Percentiles rank a stretch among this genome's conserved stretches.
Evolutionary conservation across 2,329 filamentous ascomycete genomes (phyloP).

Genomic region (Pseudogymnoascus verrucosus): DNA sequence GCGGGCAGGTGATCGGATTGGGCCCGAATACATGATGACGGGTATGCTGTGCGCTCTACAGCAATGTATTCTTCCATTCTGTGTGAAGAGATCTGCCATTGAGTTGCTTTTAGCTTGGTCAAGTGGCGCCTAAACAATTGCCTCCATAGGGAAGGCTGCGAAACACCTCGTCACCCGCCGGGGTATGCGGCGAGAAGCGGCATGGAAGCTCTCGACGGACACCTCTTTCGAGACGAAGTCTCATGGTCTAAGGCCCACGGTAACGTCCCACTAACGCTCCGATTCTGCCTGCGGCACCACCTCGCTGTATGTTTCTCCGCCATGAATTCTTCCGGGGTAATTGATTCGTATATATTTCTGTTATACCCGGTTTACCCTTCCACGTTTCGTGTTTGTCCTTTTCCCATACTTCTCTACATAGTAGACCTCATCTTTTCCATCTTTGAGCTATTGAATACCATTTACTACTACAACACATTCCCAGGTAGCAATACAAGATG

Average conservation of each 20-base stretch:
- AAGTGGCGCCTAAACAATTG: not conserved
- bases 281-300: not conserved
- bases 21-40: not conserved
- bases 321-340: not conserved
- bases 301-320: constrained; percentile 3
- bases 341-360: not conserved
- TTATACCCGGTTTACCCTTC: not conserved
- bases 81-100: not conserved
- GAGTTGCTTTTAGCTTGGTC: not conserved
- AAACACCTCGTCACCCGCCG: not conserved
- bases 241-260: not conserved
- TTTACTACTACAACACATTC: not conserved
- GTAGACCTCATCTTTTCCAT: not conserved
- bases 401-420: not conserved
- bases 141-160: not conserved
- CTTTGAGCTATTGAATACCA: not conserved
- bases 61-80: not conserved
- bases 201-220: not conserved
- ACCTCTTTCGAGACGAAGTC: not conserved
- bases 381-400: not conserved
- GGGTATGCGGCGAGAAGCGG: not conserved
- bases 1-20: not conserved
- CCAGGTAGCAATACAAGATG: not conserved
- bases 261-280: not conserved
- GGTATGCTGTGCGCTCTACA: not conserved